Percentiles rank a stretch among this genome's conserved stretches.
These are phyloP conservation scores for Zygnema circumcarinatum DNA, from an alignment of 139 green algal genomes.

Conservation along the genomic window DNA sequence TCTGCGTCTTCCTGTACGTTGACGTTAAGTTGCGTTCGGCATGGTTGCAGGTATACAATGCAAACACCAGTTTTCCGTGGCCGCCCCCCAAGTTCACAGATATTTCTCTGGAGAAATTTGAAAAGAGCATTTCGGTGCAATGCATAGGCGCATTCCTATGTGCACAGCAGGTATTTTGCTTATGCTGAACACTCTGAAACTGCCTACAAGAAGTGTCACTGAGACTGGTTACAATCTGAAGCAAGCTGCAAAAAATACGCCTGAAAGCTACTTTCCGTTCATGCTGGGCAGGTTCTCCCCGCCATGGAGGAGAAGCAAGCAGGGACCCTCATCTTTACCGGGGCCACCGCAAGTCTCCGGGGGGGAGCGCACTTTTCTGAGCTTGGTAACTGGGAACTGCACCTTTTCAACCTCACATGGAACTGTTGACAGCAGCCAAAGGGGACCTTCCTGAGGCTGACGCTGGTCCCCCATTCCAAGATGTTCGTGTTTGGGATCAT, in stretches of 20 bases:
- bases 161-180: constrained; percentile 32
- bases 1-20: background rate
- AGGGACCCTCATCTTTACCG: constrained; percentile 51
- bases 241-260: no score
- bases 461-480: no score
- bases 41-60: constrained; percentile 44
- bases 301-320: constrained; percentile 25
- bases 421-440: background rate
- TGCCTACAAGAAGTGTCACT: background rate
- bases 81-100: constrained; percentile 47
- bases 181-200: constrained; percentile 4
- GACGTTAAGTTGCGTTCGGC: background rate
- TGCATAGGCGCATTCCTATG: constrained; percentile 33
- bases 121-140: background rate
- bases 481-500: no score
- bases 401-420: background rate
- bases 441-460: background rate
- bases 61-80: constrained; percentile 29
- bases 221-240: background rate
- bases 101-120: constrained; percentile 37
- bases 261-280: no score
- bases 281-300: constrained; percentile 45
- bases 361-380: constrained; percentile 19
- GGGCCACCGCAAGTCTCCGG: constrained; percentile 27
- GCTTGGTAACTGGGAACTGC: constrained; percentile 8